These are phyloP conservation scores for Thelonectria olida DNA, from an alignment of 2,329 filamentous ascomycete species.

Conservation along the genomic window DNA sequence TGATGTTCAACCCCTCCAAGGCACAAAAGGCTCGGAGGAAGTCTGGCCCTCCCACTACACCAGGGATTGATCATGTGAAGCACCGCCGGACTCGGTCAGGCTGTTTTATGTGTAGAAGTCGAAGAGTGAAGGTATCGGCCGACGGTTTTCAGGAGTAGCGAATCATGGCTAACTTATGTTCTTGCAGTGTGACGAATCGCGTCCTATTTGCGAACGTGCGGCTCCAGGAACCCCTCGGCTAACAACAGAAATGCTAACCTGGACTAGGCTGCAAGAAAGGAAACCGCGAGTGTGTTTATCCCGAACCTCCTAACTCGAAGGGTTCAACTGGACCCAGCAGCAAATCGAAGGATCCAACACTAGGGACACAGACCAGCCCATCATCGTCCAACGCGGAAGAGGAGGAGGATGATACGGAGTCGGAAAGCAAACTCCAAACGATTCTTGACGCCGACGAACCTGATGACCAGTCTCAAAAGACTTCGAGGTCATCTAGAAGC, in stretches of 20 bases:
- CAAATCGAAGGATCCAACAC: slow-evolving; percentile 50
- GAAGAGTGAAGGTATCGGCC: slow-evolving; percentile 78
- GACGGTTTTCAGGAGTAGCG: not conserved
- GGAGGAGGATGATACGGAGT: slow-evolving; percentile 56
- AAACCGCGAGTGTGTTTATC: slow-evolving; percentile 89
- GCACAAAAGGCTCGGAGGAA: slow-evolving; percentile 61
- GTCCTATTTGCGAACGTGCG: slow-evolving; percentile 83
- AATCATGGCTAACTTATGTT: slow-evolving; percentile 25
- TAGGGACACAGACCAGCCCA: slow-evolving; percentile 55
- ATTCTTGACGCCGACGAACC: slow-evolving; percentile 66
- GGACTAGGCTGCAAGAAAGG: slow-evolving; percentile 87
- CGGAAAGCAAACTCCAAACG: slow-evolving; percentile 56
- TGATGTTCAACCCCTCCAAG: slow-evolving; percentile 58
- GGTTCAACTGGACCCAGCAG: slow-evolving; percentile 34
- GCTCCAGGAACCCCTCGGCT: slow-evolving; percentile 33
- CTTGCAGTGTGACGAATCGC: slow-evolving; percentile 86
- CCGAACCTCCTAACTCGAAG: slow-evolving; percentile 68
- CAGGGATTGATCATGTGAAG: slow-evolving; percentile 77
- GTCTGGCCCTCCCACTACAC: slow-evolving; percentile 51
- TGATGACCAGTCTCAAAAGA: slow-evolving; percentile 40
- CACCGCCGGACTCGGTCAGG: slow-evolving; percentile 93
- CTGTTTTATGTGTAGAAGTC: slow-evolving; percentile 88
- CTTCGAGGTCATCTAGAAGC: slow-evolving; percentile 22
- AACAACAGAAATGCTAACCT: slow-evolving; percentile 18
- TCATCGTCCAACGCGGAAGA: slow-evolving; percentile 64